Evolutionary conservation across 2,329 filamentous ascomycete genomes (phyloP).

Genomic region (Trichoderma harzianum): DNA sequence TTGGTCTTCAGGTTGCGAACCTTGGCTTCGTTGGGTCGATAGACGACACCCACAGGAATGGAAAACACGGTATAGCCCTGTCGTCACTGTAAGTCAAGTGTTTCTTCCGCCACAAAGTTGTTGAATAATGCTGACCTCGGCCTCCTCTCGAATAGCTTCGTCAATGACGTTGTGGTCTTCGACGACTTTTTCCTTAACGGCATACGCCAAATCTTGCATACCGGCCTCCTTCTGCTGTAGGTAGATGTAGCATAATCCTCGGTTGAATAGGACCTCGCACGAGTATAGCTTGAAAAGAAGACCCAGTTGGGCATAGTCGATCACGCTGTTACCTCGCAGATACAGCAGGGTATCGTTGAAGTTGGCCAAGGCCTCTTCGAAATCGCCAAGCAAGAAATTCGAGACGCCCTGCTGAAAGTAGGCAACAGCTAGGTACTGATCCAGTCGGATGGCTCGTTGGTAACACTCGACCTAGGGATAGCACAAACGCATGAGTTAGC

Average conservation of each 20-base stretch:
- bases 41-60: constrained; percentile 92
- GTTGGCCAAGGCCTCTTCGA: constrained; percentile 94
- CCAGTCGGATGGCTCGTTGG: constrained; percentile 82
- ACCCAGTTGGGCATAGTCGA: constrained; percentile 95
- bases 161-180: constrained; percentile 97
- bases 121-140: constrained; percentile 62
- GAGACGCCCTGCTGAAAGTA: constrained; percentile 99
- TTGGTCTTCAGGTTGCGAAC: constrained; percentile 98
- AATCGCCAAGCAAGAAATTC: constrained; percentile 94
- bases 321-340: constrained; percentile 91
- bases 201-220: constrained; percentile 85
- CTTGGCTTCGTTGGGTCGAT: constrained; percentile 94
- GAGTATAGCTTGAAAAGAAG: constrained; percentile 96
- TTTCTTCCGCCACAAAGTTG: not conserved
- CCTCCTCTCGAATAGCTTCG: constrained; percentile 88
- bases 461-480: constrained; percentile 79
- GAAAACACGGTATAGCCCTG: constrained; percentile 98
- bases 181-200: constrained; percentile 92
- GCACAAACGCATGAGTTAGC: constrained; percentile 7
- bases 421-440: constrained; percentile 93
- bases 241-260: constrained; percentile 96
- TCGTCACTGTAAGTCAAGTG: constrained; percentile 26
- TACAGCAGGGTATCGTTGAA: constrained; percentile 98
- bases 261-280: constrained; percentile 96
- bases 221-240: constrained; percentile 87